Base-by-base conservation (phyloP, 176 grass and related monocot genomes). In the Calamus simplicifolius region DNA sequence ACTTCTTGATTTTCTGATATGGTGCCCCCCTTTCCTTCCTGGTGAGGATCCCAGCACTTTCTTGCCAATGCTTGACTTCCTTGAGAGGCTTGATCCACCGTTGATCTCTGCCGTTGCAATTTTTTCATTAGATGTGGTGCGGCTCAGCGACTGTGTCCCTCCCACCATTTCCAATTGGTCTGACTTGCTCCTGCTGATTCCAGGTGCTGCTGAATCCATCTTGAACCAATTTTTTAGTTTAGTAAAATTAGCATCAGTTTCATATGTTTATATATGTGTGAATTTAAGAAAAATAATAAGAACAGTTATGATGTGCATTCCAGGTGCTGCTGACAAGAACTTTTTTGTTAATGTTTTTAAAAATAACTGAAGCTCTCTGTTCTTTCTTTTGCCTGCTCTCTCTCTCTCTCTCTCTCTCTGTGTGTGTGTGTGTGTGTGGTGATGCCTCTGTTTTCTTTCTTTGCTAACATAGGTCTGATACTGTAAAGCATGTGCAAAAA, bases 1-100 rank as follows among this genome's bases (percentile, higher is more conserved):
- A 64, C 91, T 96, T 25, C 91, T 70, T 8, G 91, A 79, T 78
- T 90, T 96, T 59, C 86, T 81, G 62, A 87, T 87, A 77, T 82
- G 80, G 65, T 81, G 73, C 73, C 23, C 64, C 1, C 25, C 68
- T 54, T 69, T 72, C 27, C 27, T 51, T 3, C 29, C 77, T 21
- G 62, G 69, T 72, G 66, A 76, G 50, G 21, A 68, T 51, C 75
- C 86, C 69, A 65, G 51, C 27, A 59, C 69, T 0, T 71, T 75
- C 74, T 63, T 77, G 18, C 74, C 86, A 63, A 68, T 72, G 73
- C 86, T 85, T 4, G 81, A 69, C 74, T 84, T 89, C 59, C 85
- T 74, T 4, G 81, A 81, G 3, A 64, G 61, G 77, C 56, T 70
- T 16, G 30, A 5, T 5, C 23, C 35, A 43, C 35, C 19, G 26